These are phyloP conservation scores for Cryptococcus sp. DNA, from an alignment of 1,284 basidiomycete species.

Conservation along the genomic window DNA sequence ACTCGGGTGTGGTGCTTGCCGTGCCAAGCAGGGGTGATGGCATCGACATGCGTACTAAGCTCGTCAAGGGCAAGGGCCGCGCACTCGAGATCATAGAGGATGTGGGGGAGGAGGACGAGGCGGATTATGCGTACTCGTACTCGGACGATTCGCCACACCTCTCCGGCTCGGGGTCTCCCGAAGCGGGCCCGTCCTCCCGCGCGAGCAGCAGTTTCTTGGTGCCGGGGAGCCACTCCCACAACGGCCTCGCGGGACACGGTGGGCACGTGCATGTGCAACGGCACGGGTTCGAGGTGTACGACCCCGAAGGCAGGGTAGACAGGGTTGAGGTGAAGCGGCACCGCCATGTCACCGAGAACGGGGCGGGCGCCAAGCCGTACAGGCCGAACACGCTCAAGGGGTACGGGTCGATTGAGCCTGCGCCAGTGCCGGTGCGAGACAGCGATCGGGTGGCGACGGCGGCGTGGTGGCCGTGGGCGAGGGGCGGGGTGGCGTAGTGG, in stretches of 20 bases:
- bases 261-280: no score
- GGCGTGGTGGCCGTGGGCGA: slow-evolving; percentile 1
- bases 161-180: no score
- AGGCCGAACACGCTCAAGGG: slow-evolving; percentile 5
- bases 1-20: slow-evolving; percentile 39
- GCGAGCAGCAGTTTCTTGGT: no score
- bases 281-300: slow-evolving; percentile 7
- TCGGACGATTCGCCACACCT: no score
- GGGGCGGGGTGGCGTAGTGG: not conserved
- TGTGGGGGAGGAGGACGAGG: slow-evolving; percentile 21
- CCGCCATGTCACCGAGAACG: not conserved
- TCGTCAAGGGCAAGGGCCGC: slow-evolving; percentile 28
- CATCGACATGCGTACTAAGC: slow-evolving; percentile 12
- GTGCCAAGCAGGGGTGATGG: slow-evolving; percentile 33
- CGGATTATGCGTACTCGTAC: no score
- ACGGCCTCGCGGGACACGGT: no score
- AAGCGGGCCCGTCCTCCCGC: no score
- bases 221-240: not conserved
- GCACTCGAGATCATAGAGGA: slow-evolving; percentile 29
- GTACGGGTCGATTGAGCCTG: slow-evolving; percentile 10
- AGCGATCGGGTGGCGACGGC: not conserved
- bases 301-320: slow-evolving; percentile 3
- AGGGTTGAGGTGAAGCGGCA: slow-evolving; percentile 1
- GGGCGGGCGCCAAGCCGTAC: not conserved
- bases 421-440: not conserved